Percentiles rank a stretch among this genome's conserved stretches.
Conservation (phyloP, 768 basidiomycete species). For the Lentinula edodes region DNA sequence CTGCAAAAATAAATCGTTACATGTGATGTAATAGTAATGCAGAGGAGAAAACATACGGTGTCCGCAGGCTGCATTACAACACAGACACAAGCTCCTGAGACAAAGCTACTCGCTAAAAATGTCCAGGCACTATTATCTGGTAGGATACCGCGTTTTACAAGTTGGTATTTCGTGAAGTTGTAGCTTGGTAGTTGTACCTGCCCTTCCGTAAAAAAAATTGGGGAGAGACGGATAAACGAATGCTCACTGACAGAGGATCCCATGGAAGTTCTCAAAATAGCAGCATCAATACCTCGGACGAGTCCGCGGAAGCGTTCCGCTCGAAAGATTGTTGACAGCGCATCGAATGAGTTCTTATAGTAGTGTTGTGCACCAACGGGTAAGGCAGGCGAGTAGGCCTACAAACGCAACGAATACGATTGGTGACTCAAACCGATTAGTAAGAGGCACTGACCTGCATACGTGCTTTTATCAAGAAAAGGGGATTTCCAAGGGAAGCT, state of each 20-base stretch:
- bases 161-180: slow-evolving; percentile 82
- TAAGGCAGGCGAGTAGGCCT: slow-evolving; percentile 92
- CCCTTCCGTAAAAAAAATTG: not conserved
- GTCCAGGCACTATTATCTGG: slow-evolving; percentile 79
- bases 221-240: not conserved
- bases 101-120: slow-evolving; percentile 79
- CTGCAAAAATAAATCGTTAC: slow-evolving; percentile 24
- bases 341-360: slow-evolving; percentile 82
- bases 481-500: slow-evolving; percentile 81
- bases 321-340: slow-evolving; percentile 71
- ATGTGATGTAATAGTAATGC: not conserved
- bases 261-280: slow-evolving; percentile 91
- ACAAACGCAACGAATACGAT: not conserved
- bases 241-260: slow-evolving; percentile 65
- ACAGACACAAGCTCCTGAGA: slow-evolving; percentile 90
- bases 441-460: slow-evolving; percentile 68
- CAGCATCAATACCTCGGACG: slow-evolving; percentile 88
- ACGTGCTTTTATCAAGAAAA: slow-evolving; percentile 94
- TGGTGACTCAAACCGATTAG: not conserved
- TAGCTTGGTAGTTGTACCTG: slow-evolving; percentile 95
- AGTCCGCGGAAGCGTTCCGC: slow-evolving; percentile 78
- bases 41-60: slow-evolving; percentile 40
- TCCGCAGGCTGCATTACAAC: slow-evolving; percentile 94
- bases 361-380: slow-evolving; percentile 94
- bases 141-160: slow-evolving; percentile 63